These are phyloP conservation scores for Hygrocybe coccinea DNA, from an alignment of 768 basidiomycete species.

Conservation along the genomic window DNA sequence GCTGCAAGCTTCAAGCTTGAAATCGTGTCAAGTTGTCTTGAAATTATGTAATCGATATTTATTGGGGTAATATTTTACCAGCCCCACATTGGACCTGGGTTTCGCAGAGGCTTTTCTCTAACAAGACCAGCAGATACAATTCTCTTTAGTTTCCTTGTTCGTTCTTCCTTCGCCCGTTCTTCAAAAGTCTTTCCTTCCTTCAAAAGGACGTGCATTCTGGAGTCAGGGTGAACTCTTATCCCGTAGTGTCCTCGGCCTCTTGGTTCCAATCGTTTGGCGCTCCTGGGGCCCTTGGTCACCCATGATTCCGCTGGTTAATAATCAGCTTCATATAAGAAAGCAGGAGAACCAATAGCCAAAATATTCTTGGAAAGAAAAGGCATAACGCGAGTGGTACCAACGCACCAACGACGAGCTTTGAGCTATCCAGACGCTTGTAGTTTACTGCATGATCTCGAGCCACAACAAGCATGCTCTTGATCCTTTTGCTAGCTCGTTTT, in stretches of 20 bases:
- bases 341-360: not conserved
- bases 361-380: too few species aligned
- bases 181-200: slow-evolving; percentile 76
- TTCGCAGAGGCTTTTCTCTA: slow-evolving; percentile 73
- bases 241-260: slow-evolving; percentile 81
- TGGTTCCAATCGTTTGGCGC: slow-evolving; percentile 65
- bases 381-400: slow-evolving; percentile 16
- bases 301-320: slow-evolving; percentile 73
- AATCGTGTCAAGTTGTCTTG: not conserved
- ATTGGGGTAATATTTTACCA: slow-evolving; percentile 47
- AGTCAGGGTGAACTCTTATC: slow-evolving; percentile 67
- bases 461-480: slow-evolving; percentile 83
- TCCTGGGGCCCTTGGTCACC: slow-evolving; percentile 79
- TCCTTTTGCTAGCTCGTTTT: slow-evolving; percentile 80
- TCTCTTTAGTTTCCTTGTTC: slow-evolving; percentile 62
- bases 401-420: slow-evolving; percentile 79
- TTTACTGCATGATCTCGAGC: slow-evolving; percentile 81
- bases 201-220: slow-evolving; percentile 70
- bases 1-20: not conserved
- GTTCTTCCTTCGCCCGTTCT: slow-evolving; percentile 58
- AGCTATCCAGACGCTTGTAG: slow-evolving; percentile 68
- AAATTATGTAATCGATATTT: not conserved
- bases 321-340: slow-evolving; percentile 2
- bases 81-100: slow-evolving; percentile 67
- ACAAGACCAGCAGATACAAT: slow-evolving; percentile 77